Conservation (phyloP, 108 stramenopile species). For the Fragilariopsis cylindrus region DNA sequence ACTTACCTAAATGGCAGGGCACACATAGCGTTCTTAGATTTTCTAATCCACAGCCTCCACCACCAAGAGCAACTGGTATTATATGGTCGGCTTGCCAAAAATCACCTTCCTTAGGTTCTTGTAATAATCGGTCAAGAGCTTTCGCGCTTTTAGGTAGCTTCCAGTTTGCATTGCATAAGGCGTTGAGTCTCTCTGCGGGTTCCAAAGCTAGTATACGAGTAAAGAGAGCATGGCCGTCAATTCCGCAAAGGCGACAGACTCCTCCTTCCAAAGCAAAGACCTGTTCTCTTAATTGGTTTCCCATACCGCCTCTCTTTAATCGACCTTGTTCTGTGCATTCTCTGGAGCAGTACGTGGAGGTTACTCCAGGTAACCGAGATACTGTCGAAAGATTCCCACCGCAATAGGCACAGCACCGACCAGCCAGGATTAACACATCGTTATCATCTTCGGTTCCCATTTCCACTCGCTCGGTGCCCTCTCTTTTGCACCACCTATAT, state of each 20-base stretch:
- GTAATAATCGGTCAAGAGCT: constrained; percentile 56
- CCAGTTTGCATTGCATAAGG: constrained; percentile 61
- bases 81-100: constrained; percentile 91
- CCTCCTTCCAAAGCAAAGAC: constrained; percentile 65
- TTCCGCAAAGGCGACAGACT: constrained; percentile 34
- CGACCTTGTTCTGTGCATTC: constrained; percentile 65
- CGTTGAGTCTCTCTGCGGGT: constrained; percentile 74
- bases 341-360: constrained; percentile 60
- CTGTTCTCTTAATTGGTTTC: constrained; percentile 46
- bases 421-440: constrained; percentile 48
- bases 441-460: constrained; percentile 42
- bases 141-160: constrained; percentile 48
- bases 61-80: constrained; percentile 78
- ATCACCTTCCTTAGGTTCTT: constrained; percentile 63
- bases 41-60: constrained; percentile 62
- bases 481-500: constrained; percentile 68
- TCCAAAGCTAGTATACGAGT: constrained; percentile 49
- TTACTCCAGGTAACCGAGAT: constrained; percentile 25
- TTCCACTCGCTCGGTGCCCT: constrained; percentile 44
- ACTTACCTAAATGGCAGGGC: constrained; percentile 69
- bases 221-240: constrained; percentile 54
- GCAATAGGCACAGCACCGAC: constrained; percentile 63
- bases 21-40: constrained; percentile 82
- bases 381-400: constrained; percentile 25
- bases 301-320: constrained; percentile 61